phyloP scores from a whole-genome alignment of 768 basidiomycete species.

The Pulveroboletus sp. region DNA sequence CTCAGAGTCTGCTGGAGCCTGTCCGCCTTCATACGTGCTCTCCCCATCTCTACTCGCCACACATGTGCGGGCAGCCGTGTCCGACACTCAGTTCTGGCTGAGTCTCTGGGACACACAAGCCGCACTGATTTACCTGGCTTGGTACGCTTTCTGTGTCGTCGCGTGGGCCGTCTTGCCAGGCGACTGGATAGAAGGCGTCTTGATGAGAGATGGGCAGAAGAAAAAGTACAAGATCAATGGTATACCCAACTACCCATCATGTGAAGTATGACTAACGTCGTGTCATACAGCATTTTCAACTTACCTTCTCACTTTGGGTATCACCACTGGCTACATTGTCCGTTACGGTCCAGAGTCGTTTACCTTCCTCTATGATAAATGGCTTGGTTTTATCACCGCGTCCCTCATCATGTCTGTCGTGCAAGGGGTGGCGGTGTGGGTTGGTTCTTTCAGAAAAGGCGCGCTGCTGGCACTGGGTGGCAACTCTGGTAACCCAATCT shows the following conservation, averaged over 20 bases:
- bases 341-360: conserved; percentile 75
- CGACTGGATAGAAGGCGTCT: conserved; percentile 65
- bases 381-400: conserved; percentile 84
- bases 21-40: conserved; percentile 49
- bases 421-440: conserved; percentile 72
- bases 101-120: conserved; percentile 83
- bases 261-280: not conserved
- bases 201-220: conserved; percentile 69
- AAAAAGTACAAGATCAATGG: conserved; percentile 95
- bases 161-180: conserved; percentile 80
- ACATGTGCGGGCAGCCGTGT: conserved; percentile 44
- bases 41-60: conserved; percentile 34
- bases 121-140: conserved; percentile 68
- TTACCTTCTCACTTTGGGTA: conserved; percentile 73
- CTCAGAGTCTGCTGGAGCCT: conserved; percentile 66
- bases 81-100: conserved; percentile 58
- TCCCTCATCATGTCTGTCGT: conserved; percentile 71
- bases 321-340: conserved; percentile 63
- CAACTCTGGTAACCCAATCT: conserved; percentile 81
- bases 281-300: conserved; percentile 72
- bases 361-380: conserved; percentile 90
- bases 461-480: conserved; percentile 88
- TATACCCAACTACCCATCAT: conserved; percentile 32
- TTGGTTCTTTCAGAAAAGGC: conserved; percentile 60
- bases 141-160: conserved; percentile 86